Base-by-base conservation (phyloP, 495 filamentous ascomycete species). In the Hypoxylon trugodes region DNA sequence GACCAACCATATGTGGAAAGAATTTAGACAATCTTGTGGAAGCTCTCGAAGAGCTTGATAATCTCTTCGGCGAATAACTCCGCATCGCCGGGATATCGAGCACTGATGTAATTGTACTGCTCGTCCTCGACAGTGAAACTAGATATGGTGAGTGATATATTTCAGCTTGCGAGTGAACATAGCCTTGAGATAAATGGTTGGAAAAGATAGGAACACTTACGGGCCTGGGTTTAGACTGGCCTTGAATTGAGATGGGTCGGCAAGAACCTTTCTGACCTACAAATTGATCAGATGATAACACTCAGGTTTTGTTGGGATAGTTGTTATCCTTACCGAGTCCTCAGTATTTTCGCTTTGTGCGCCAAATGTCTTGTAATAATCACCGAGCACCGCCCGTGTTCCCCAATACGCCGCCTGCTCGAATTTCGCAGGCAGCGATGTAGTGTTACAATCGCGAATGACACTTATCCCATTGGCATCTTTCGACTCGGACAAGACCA, bases 321-420 rank as follows among this genome's bases (percentile, higher is more conserved):
- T 1, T 1, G 9, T 13, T 1, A 33, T 16, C 52, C 70, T 61
- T 72, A 83, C 82, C 41, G 73, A 73, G 13, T 66, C 69, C 53
- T 85, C 79, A 4, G 84, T 82, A 40, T 77, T 72, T 22, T 80
- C 79, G 49, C 78, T 82, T 0, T 80, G 77, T 10, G 77, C 76
- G 1, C 82, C 82, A 55, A 82, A 85, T 2, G 82, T 85, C 73
- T 84, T 85, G 60, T 84, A 84, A 55, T 83, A 85, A 52, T 84
- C 82, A 5, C 82, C 82, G 1, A 85, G 70, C 38, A 83, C 79
- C 0, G 71, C 73, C 33, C 81, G 66, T 1, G 82, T 84, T 1
- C 74, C 69, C 77, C 79, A 82, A 42, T 77, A 85, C 3, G 78
- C 77, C 8, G 65, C 50, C 41, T 82, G 77, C 62, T 85, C 82